phyloP scores from a whole-genome alignment of 139 green algal species.

The Chlamydomonas incerta region DNA sequence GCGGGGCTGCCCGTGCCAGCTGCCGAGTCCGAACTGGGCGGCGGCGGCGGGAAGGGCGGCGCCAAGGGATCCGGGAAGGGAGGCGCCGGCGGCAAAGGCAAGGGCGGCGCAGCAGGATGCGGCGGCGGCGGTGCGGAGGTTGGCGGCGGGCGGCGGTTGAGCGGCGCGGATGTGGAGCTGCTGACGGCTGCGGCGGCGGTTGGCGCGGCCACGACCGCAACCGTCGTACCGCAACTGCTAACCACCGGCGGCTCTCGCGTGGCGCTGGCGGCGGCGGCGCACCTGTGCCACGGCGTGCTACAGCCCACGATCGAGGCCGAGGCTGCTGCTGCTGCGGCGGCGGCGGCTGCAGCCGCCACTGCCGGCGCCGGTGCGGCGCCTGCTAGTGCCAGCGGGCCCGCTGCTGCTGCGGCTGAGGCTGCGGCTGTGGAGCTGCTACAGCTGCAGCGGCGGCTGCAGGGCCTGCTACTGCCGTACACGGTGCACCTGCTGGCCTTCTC shows the following conservation, averaged over 20 bases:
- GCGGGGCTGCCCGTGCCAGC: neutral
- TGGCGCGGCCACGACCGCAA: neutral
- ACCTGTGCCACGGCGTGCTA: constrained; percentile 30
- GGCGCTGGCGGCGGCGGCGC: constrained; percentile 32
- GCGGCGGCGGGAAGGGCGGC: neutral
- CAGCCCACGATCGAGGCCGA: neutral
- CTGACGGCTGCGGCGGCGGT: neutral
- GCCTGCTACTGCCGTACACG: constrained; percentile 11
- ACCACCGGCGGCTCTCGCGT: constrained; percentile 14
- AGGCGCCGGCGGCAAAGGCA: neutral
- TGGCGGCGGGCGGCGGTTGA: neutral
- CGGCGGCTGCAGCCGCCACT: too few species aligned
- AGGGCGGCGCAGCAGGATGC: neutral
- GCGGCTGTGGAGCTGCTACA: too few species aligned
- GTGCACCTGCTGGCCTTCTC: constrained; percentile 58
- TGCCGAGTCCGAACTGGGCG: neutral
- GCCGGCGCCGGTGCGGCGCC: constrained; percentile 39
- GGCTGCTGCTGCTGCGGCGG: too few species aligned
- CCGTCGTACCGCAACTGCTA: constrained; percentile 18
- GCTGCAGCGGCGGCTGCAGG: constrained; percentile 3
- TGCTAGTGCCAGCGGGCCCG: too few species aligned
- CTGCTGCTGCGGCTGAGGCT: too few species aligned
- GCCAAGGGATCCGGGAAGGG: neutral
- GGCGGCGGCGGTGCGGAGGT: neutral
- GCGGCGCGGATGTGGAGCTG: neutral